Conservation (phyloP, 192 early-diverging fungal genomes). For the Podila horticola region DNA sequence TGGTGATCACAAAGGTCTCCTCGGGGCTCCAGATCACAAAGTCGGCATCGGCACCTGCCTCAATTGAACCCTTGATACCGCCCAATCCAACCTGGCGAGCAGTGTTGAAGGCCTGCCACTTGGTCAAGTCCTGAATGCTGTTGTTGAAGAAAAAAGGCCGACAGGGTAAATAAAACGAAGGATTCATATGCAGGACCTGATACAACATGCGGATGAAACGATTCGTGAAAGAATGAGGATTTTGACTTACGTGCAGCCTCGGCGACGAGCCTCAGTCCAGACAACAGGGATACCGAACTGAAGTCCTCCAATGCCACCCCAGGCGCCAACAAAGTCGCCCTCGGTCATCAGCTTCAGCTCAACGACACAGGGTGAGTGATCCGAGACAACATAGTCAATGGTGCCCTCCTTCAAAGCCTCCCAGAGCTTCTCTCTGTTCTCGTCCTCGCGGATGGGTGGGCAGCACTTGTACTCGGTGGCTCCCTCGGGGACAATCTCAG, state of each 20-base stretch:
- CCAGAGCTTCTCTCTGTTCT: conserved; percentile 78
- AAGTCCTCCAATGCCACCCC: conserved; percentile 85
- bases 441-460: conserved; percentile 79
- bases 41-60: conserved; percentile 79
- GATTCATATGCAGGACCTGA: too few species aligned
- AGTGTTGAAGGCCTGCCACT: conserved; percentile 73
- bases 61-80: conserved; percentile 75
- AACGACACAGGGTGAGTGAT: conserved; percentile 85
- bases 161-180: background rate
- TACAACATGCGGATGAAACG: background rate
- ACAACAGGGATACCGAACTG: conserved; percentile 83
- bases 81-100: conserved; percentile 68
- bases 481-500: conserved; percentile 73
- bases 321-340: conserved; percentile 82
- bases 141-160: background rate
- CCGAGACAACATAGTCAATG: conserved; percentile 85
- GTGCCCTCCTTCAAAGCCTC: conserved; percentile 78
- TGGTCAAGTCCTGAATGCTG: conserved; percentile 64
- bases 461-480: conserved; percentile 89
- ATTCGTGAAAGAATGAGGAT: background rate
- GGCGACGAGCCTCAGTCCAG: conserved; percentile 79
- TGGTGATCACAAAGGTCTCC: conserved; percentile 63
- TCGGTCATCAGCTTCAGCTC: conserved; percentile 76
- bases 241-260: conserved; percentile 62
- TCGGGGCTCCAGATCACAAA: conserved; percentile 84